Evolutionary conservation across 1,139 yeast genomes (phyloP), one percentile per base, ranked within the genome.

Genomic region (Candida albicans): DNA sequence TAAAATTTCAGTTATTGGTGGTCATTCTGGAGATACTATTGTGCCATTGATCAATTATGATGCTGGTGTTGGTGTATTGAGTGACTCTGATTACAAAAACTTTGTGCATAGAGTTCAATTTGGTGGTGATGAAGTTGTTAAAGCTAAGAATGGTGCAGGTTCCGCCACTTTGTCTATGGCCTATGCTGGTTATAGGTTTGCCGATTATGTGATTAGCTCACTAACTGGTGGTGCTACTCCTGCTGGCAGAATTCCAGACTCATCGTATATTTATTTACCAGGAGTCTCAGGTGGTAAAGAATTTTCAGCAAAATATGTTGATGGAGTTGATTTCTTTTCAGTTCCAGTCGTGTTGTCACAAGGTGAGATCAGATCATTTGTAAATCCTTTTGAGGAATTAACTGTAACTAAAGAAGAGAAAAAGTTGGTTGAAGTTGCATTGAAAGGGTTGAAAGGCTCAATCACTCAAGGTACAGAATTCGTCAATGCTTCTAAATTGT

Each of bases 121-220:
- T 57, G 91, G 89, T 48, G 90, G 90, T 55, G 91, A 84, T 62
- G 91, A 84, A 62, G 89, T 84, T 35, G 90, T 84, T 44, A 75
- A 82, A 63, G 90, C 90, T 24, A 84, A 84, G 62, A 76, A 82
- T 52, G 90, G 90, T 49, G 83, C 82, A 33, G 91, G 91, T 8
- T 82, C 88, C 8, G 91, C 90, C 25, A 84, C 91, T 12, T 72
- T 84, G 52, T 81, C 87, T 1, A 84, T 84, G 91, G 89, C 90
- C 13, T 79, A 76, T 54, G 89, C 90, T 26, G 91, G 88, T 33
- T 82, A 80, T 65, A 71, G 83, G 52, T 84, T 84, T 64, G 81
- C 85, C 26, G 78, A 75, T 50, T 64, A 67, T 37, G 67, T 81
- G 27, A 61, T 81, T 44, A 62, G 62, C 41, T 77, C 84, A 2